A percentile compares a stretch with the other conserved stretches of the same genome.
phyloP scores from a whole-genome alignment of 169 alveolate genomes.

The Eimeria praecox region DNA sequence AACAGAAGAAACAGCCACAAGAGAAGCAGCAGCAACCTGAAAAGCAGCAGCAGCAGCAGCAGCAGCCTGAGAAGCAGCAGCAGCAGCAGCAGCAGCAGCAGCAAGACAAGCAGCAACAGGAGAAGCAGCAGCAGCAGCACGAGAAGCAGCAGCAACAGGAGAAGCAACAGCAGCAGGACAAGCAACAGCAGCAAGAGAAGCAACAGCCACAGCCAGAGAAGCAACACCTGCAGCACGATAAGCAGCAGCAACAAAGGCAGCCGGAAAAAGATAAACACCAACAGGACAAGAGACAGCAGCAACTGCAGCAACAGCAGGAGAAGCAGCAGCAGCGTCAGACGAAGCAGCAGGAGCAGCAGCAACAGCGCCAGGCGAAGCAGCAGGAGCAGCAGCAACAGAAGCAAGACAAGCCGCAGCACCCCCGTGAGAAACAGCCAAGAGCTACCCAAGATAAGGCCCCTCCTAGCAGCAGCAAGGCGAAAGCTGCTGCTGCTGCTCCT shows the following conservation, averaged over 20 bases:
- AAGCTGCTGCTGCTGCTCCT: slow-evolving; percentile 57
- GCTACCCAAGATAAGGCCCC: background rate
- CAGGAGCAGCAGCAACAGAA: slow-evolving; percentile 35
- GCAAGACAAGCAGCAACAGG: background rate
- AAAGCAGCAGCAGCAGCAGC: background rate
- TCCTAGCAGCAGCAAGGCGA: background rate
- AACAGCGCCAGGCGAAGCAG: slow-evolving; percentile 38
- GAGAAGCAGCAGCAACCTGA: slow-evolving; percentile 32
- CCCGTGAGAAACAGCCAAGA: background rate
- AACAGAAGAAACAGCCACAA: slow-evolving; percentile 42
- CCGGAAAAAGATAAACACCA: background rate
- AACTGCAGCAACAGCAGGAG: slow-evolving; percentile 9
- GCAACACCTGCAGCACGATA: background rate
- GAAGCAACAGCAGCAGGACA: background rate
- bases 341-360: slow-evolving; percentile 33
- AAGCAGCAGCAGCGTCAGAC: background rate
- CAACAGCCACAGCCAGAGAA: background rate
- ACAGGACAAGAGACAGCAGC: slow-evolving; percentile 15
- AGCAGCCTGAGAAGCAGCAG: background rate
- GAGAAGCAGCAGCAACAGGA: slow-evolving; percentile 9
- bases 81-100: slow-evolving; percentile 19
- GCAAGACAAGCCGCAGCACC: slow-evolving; percentile 10
- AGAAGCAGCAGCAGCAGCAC: background rate
- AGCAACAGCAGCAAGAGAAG: background rate
- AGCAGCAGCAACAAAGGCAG: background rate